Evolutionary conservation across 768 basidiomycete species (phyloP).

Genomic region (Podaxis sp.): DNA sequence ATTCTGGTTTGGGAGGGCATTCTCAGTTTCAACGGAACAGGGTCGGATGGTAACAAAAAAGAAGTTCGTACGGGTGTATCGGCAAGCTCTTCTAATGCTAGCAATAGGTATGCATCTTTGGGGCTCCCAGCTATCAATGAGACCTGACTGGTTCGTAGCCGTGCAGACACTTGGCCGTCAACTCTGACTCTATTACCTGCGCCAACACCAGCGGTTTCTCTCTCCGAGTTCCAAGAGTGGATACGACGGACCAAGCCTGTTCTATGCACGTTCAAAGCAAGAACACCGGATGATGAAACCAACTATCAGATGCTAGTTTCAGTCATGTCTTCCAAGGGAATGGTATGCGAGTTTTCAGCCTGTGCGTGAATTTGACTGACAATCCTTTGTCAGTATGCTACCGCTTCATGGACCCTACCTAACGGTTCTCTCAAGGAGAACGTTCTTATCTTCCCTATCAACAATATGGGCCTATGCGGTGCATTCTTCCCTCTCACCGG

Average conservation of each 20-base stretch:
- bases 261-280: slow-evolving; percentile 37
- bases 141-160: slow-evolving; percentile 30
- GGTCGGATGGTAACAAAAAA: slow-evolving; percentile 29
- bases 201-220: slow-evolving; percentile 35
- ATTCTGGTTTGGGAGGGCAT: slow-evolving; percentile 42
- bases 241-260: slow-evolving; percentile 34
- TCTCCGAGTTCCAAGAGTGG: slow-evolving; percentile 42
- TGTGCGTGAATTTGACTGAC: neutral
- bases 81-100: slow-evolving; percentile 22
- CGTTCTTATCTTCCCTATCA: slow-evolving; percentile 42
- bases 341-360: slow-evolving; percentile 32
- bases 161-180: slow-evolving; percentile 49
- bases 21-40: slow-evolving; percentile 40
- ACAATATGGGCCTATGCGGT: slow-evolving; percentile 30
- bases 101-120: slow-evolving; percentile 28
- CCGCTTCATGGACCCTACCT: slow-evolving; percentile 45
- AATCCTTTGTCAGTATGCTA: slow-evolving; percentile 36
- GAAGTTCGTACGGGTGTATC: slow-evolving; percentile 40
- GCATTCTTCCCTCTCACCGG: slow-evolving; percentile 49
- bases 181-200: slow-evolving; percentile 36
- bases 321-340: slow-evolving; percentile 36
- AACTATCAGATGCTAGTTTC: slow-evolving; percentile 37
- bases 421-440: slow-evolving; percentile 38
- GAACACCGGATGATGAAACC: slow-evolving; percentile 20
- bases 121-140: neutral